Percentiles rank a stretch among this genome's conserved stretches.
phyloP scores from a whole-genome alignment of 2,329 filamentous ascomycete species.

The Cytospora piceae region DNA sequence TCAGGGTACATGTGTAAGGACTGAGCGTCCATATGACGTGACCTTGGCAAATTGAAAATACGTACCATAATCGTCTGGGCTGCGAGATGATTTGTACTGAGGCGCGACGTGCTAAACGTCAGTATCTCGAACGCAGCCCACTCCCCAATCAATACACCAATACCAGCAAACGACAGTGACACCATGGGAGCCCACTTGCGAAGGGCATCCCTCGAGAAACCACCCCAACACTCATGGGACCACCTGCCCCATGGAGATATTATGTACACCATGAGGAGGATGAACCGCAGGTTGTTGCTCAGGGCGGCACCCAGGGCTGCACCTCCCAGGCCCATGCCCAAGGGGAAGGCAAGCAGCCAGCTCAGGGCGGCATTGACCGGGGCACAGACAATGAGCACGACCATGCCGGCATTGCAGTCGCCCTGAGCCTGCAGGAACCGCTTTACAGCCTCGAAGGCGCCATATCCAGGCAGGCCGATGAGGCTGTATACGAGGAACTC shows the following conservation, averaged over 20 bases:
- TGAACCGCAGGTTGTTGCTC: conserved; percentile 52
- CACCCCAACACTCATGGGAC: conserved; percentile 49
- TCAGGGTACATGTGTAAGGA: background rate
- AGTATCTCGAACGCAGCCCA: conserved; percentile 50
- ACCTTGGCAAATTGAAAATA: background rate
- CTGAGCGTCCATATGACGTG: too few relatives aligned
- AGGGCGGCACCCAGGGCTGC: conserved; percentile 54
- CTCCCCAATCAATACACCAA: conserved; percentile 46
- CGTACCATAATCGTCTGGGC: conserved; percentile 45
- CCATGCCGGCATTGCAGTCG: conserved; percentile 53
- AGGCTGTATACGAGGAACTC: conserved; percentile 53
- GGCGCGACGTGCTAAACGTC: conserved; percentile 49
- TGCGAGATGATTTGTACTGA: conserved; percentile 47
- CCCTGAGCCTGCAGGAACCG: conserved; percentile 60
- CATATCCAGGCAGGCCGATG: conserved; percentile 56
- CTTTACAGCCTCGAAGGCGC: conserved; percentile 57
- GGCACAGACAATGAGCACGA: conserved; percentile 50
- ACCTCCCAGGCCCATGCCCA: conserved; percentile 52
- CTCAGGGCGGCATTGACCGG: conserved; percentile 53
- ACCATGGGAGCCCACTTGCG: conserved; percentile 44
- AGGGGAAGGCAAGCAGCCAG: conserved; percentile 50
- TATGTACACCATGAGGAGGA: conserved; percentile 52
- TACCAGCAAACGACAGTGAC: conserved; percentile 45
- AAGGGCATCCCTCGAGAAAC: conserved; percentile 42
- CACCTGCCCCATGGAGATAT: conserved; percentile 45